phyloP scores from a whole-genome alignment of 2,329 filamentous ascomycete species.

The Aspergillus bombycis region DNA sequence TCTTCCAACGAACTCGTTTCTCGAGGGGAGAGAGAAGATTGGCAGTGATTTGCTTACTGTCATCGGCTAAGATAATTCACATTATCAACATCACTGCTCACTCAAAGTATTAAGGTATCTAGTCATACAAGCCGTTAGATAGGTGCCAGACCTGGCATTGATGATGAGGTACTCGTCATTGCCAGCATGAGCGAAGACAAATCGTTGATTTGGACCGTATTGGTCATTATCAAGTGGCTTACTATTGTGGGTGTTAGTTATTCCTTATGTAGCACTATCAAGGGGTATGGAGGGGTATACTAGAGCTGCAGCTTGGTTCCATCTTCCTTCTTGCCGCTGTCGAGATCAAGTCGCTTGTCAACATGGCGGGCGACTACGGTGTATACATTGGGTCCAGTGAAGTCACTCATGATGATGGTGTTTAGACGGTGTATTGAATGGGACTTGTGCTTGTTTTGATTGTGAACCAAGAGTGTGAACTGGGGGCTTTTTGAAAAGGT shows the following conservation, averaged over 20 bases:
- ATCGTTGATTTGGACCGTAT: neutral
- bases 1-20: neutral
- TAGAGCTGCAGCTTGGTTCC: neutral
- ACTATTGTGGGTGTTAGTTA: neutral
- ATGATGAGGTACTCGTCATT: neutral
- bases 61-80: neutral
- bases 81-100: too few species aligned
- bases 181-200: neutral
- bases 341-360: neutral
- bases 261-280: too few species aligned
- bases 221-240: neutral
- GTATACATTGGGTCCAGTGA: neutral
- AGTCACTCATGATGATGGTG: neutral
- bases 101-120: neutral
- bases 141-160: neutral
- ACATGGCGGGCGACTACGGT: neutral
- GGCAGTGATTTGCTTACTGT: neutral
- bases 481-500: too few species aligned
- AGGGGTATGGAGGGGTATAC: neutral
- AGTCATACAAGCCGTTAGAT: neutral
- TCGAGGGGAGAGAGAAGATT: neutral
- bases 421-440: too few species aligned
- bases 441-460: neutral
- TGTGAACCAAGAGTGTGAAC: too few species aligned
- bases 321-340: neutral